These are phyloP conservation scores for Debaryomyces tyrocola DNA, from an alignment of 805 yeast genomes.

Conservation along the genomic window DNA sequence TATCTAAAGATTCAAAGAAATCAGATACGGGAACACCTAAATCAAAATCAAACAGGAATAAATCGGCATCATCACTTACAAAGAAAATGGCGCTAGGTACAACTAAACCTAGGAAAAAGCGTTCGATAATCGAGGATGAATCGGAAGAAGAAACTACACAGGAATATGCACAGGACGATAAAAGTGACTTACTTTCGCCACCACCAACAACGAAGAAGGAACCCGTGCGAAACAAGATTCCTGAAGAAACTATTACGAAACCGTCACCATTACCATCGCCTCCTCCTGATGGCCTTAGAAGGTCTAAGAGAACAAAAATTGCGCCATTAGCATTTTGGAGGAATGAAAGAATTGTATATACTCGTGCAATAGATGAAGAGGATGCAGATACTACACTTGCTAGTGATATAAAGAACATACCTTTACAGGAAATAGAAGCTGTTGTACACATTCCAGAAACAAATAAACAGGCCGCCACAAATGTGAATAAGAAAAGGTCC, in stretches of 20 bases:
- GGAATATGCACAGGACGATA: conserved; percentile 3
- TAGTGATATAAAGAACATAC: conserved; percentile 35
- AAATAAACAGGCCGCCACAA: conserved; percentile 1
- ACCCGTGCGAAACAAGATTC: background rate
- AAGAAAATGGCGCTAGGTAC: conserved; percentile 34
- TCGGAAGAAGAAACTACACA: conserved; percentile 11
- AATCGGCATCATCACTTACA: conserved; percentile 22
- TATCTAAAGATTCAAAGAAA: background rate
- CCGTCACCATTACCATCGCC: conserved; percentile 43
- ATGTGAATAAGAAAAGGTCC: conserved; percentile 12
- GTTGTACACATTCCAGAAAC: conserved; percentile 52
- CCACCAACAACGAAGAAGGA: conserved; percentile 8
- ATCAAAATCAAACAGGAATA: background rate
- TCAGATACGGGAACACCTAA: background rate
- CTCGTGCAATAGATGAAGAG: conserved; percentile 30
- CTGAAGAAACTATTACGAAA: conserved; percentile 11
- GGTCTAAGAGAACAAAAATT: conserved; percentile 65
- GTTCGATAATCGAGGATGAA: conserved; percentile 10
- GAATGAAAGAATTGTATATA: conserved; percentile 71
- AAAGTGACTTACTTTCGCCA: conserved; percentile 5
- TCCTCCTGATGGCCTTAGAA: conserved; percentile 51
- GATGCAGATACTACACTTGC: conserved; percentile 45
- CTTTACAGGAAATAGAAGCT: conserved; percentile 57
- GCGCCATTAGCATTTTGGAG: conserved; percentile 84
- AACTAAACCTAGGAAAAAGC: conserved; percentile 5